phyloP scores from a whole-genome alignment of 2,329 filamentous ascomycete species.

The Thermothelomyces thermophilus region DNA sequence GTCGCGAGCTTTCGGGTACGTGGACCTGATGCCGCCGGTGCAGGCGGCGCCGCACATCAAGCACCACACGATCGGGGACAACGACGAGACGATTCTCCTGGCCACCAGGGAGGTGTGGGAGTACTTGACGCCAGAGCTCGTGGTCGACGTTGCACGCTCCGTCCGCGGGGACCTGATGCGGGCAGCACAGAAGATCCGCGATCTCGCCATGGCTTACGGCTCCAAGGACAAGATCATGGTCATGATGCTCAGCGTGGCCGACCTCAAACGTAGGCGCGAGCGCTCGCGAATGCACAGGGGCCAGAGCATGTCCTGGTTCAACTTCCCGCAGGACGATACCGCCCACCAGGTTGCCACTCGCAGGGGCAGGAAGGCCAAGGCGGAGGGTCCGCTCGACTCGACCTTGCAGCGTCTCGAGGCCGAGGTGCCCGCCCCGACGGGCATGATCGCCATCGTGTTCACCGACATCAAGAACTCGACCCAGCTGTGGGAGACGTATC shows the following conservation, averaged over 20 bases:
- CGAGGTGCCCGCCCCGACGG: conserved; percentile 85
- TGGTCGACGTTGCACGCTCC: conserved; percentile 83
- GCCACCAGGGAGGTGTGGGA: conserved; percentile 95
- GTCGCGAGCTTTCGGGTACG: conserved; percentile 90
- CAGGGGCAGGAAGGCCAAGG: conserved; percentile 52
- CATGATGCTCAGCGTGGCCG: conserved; percentile 92
- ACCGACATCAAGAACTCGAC: conserved; percentile 99
- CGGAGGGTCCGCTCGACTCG: conserved; percentile 68
- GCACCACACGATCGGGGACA: conserved; percentile 71
- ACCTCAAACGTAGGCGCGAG: conserved; percentile 76
- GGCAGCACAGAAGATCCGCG: conserved; percentile 86
- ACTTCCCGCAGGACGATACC: conserved; percentile 60
- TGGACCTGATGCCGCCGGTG: conserved; percentile 84
- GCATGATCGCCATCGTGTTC: conserved; percentile 89
- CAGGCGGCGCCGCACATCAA: conserved; percentile 83
- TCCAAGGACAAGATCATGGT: conserved; percentile 96
- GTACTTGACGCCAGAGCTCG: conserved; percentile 79
- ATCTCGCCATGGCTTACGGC: conserved; percentile 92
- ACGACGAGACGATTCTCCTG: conserved; percentile 88
- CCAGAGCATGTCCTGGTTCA: conserved; percentile 79
- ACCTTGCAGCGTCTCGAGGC: conserved; percentile 79
- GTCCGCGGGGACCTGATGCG: conserved; percentile 89
- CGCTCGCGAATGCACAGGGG: conserved; percentile 66
- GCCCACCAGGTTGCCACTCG: conserved; percentile 53
- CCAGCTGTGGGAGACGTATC: conserved; percentile 89